A percentile compares a stretch with the other conserved stretches of the same genome.
Conservation (phyloP, 306 rosid genomes). For the Cicer cuneatum region DNA sequence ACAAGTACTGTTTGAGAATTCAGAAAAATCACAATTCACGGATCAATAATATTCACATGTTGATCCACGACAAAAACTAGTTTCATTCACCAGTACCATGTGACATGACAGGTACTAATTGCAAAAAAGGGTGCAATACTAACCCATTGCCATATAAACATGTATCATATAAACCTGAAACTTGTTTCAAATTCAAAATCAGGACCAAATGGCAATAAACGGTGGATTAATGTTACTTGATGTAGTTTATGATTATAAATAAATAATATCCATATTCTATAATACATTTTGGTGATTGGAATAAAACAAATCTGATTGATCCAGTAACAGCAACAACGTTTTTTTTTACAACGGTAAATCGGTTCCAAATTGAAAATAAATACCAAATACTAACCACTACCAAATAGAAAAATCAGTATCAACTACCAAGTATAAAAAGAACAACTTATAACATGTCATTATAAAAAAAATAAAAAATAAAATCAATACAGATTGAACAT, state of each 20-base stretch:
- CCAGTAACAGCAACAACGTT: background rate
- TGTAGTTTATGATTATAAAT: background rate
- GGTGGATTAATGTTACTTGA: background rate
- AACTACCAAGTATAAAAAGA: background rate
- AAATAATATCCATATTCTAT: background rate
- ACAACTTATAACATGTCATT: background rate
- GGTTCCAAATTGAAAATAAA: background rate
- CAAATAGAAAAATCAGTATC: background rate
- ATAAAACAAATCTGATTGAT: background rate
- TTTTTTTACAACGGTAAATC: background rate
- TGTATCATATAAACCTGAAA: background rate
- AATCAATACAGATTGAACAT: background rate
- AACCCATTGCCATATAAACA: background rate
- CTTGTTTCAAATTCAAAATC: background rate
- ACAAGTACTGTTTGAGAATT: background rate
- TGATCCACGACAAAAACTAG: background rate
- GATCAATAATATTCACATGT: conserved; percentile 2
- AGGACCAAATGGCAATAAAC: background rate
- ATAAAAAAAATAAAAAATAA: background rate
- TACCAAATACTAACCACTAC: background rate
- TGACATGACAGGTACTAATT: background rate
- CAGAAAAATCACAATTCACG: background rate
- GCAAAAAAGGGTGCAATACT: background rate
- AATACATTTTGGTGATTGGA: background rate
- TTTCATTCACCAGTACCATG: conserved; percentile 4